Percentiles rank a stretch among this genome's conserved stretches.
phyloP scores from a whole-genome alignment of 2,329 filamentous ascomycete genomes.

The Plectosphaerella cucumerina region DNA sequence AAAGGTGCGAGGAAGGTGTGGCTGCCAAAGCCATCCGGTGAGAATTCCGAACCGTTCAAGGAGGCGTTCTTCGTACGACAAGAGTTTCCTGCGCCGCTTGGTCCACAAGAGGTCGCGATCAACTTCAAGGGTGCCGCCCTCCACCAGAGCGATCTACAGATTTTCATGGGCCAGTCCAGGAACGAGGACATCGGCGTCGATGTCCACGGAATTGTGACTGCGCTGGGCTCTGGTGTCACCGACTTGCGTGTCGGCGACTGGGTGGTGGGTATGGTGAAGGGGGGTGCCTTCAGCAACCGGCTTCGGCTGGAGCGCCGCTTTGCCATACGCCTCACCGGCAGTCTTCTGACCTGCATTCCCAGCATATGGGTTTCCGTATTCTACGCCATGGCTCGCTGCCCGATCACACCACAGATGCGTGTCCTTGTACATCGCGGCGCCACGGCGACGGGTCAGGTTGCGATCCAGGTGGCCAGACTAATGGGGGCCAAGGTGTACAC shows the following conservation, averaged over 20 bases:
- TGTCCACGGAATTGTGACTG: slow-evolving; percentile 29
- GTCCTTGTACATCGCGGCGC: slow-evolving; percentile 41
- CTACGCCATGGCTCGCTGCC: slow-evolving; percentile 31
- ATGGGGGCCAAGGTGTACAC: slow-evolving; percentile 36
- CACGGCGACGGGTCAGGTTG: slow-evolving; percentile 38
- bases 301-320: slow-evolving; percentile 29
- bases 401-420: slow-evolving; percentile 19
- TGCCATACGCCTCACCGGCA: slow-evolving; percentile 22
- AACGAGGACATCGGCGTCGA: slow-evolving; percentile 34
- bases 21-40: background rate
- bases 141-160: slow-evolving; percentile 30
- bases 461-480: slow-evolving; percentile 32
- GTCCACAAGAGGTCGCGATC: slow-evolving; percentile 33
- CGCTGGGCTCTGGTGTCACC: slow-evolving; percentile 25
- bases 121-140: slow-evolving; percentile 30
- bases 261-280: slow-evolving; percentile 34
- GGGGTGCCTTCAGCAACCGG: slow-evolving; percentile 29
- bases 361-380: slow-evolving; percentile 36
- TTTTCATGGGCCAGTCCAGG: slow-evolving; percentile 23
- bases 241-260: slow-evolving; percentile 29
- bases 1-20: background rate
- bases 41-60: background rate
- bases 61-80: background rate
- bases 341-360: slow-evolving; percentile 23
- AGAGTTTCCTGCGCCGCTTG: slow-evolving; percentile 12